Evolutionary conservation across 1,139 yeast genomes (phyloP).

Genomic region (Lizanozyma gosingica): DNA sequence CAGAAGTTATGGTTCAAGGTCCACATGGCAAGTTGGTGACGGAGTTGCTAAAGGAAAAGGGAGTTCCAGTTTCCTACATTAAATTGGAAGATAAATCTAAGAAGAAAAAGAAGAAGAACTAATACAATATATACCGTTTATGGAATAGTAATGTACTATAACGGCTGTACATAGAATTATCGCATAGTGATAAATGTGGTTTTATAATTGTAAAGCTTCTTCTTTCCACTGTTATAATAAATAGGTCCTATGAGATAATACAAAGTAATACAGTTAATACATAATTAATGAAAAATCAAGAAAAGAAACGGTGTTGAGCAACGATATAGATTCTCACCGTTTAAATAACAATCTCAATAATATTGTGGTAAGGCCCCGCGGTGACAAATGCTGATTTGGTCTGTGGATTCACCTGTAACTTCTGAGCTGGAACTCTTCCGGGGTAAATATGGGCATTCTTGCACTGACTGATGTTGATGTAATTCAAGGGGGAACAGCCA

Average conservation of each 20-base stretch:
- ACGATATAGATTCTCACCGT: no score
- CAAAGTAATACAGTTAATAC: neutral
- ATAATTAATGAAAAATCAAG: neutral
- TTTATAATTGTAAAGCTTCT: no score
- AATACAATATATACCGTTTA: no score
- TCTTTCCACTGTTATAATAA: no score
- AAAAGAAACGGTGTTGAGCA: no score
- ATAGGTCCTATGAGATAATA: neutral
- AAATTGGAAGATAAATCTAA: constrained; percentile 58
- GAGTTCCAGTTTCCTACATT: constrained; percentile 62
- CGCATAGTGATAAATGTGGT: no score
- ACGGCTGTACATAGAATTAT: no score
- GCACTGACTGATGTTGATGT: constrained; percentile 62
- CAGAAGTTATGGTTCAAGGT: constrained; percentile 83
- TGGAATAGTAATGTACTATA: no score
- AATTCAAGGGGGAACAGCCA: constrained; percentile 45
- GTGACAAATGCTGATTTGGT: constrained; percentile 51
- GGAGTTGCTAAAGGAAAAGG: constrained; percentile 52
- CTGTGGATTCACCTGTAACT: constrained; percentile 40
- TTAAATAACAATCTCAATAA: constrained; percentile 45
- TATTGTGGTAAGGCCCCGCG: constrained; percentile 44
- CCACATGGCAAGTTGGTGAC: constrained; percentile 64
- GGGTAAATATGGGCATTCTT: constrained; percentile 51
- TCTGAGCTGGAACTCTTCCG: constrained; percentile 48
- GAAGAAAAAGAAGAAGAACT: constrained; percentile 36